A percentile compares a stretch with the other conserved stretches of the same genome.
phyloP scores from a whole-genome alignment of 805 yeast species.

The Torulaspora quercuum region DNA sequence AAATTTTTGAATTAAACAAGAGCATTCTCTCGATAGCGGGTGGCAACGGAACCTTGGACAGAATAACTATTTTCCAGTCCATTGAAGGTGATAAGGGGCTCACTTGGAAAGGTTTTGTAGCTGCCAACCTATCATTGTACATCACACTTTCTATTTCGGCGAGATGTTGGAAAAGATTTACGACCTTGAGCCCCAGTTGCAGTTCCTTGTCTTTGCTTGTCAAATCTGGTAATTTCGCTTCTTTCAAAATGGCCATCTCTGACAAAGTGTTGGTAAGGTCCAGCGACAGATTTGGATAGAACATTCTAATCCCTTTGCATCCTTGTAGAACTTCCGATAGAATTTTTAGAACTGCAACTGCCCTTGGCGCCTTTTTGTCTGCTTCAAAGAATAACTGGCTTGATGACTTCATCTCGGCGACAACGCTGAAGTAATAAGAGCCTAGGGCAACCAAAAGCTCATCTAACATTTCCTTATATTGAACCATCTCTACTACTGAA shows the following conservation, averaged over 20 bases:
- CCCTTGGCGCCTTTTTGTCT: constrained; percentile 10
- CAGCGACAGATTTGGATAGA: constrained; percentile 23
- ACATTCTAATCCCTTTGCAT: constrained; percentile 15
- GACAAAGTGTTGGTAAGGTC: constrained; percentile 8
- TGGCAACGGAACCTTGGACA: constrained; percentile 14
- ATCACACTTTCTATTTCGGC: constrained; percentile 14
- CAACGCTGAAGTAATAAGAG: constrained; percentile 16
- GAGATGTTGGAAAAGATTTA: constrained; percentile 11
- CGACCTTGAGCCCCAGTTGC: constrained; percentile 4
- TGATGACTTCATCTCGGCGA: constrained; percentile 22
- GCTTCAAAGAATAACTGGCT: constrained; percentile 9
- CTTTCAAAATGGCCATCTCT: background rate
- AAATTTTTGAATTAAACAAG: constrained; percentile 19
- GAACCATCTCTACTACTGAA: constrained; percentile 14
- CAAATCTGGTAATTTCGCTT: background rate
- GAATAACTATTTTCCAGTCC: constrained; percentile 22
- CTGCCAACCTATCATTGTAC: constrained; percentile 13
- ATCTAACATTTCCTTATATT: constrained; percentile 19
- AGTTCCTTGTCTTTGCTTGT: background rate
- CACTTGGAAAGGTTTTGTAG: constrained; percentile 6
- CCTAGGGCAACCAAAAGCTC: constrained; percentile 19
- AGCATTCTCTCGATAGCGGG: constrained; percentile 15
- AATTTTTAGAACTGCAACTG: constrained; percentile 11
- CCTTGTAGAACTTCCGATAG: constrained; percentile 17
- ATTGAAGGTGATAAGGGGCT: constrained; percentile 11